These are phyloP conservation scores for Suillus variegatus DNA, from an alignment of 768 basidiomycete genomes.

Conservation along the genomic window DNA sequence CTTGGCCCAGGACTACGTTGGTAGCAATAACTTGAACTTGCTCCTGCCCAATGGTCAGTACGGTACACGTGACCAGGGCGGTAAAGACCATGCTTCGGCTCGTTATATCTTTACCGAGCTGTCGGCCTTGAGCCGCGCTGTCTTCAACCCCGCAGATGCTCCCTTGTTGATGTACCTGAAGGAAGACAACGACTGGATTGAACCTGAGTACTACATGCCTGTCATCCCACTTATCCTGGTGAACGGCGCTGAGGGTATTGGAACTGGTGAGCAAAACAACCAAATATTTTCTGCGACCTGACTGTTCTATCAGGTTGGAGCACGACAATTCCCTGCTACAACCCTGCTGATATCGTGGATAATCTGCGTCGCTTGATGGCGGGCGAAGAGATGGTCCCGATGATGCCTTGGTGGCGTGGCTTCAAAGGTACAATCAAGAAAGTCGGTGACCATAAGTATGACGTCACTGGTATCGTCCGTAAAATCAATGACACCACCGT, in stretches of 20 bases:
- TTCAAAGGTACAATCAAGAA: slow-evolving; percentile 88
- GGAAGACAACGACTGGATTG: slow-evolving; percentile 85
- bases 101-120: slow-evolving; percentile 94
- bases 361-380: slow-evolving; percentile 88
- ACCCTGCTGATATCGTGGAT: slow-evolving; percentile 85
- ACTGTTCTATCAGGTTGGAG: slow-evolving; percentile 74
- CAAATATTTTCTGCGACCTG: background rate
- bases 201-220: slow-evolving; percentile 95
- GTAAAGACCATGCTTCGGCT: slow-evolving; percentile 95
- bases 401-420: slow-evolving; percentile 98
- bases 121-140: slow-evolving; percentile 65
- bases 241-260: slow-evolving; percentile 97
- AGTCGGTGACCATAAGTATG: slow-evolving; percentile 82
- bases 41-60: slow-evolving; percentile 90
- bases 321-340: slow-evolving; percentile 88
- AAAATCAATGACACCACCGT: slow-evolving; percentile 88
- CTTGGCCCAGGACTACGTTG: slow-evolving; percentile 92
- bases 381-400: slow-evolving; percentile 78
- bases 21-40: slow-evolving; percentile 93
- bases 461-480: slow-evolving; percentile 68
- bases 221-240: slow-evolving; percentile 84
- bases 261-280: slow-evolving; percentile 67
- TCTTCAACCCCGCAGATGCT: slow-evolving; percentile 87
- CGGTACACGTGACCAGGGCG: slow-evolving; percentile 90
- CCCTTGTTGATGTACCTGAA: slow-evolving; percentile 79